Evolutionary conservation across 2,329 filamentous ascomycete genomes (phyloP), one percentile per base, ranked within the genome.

Genomic region (Talaromyces sp.): DNA sequence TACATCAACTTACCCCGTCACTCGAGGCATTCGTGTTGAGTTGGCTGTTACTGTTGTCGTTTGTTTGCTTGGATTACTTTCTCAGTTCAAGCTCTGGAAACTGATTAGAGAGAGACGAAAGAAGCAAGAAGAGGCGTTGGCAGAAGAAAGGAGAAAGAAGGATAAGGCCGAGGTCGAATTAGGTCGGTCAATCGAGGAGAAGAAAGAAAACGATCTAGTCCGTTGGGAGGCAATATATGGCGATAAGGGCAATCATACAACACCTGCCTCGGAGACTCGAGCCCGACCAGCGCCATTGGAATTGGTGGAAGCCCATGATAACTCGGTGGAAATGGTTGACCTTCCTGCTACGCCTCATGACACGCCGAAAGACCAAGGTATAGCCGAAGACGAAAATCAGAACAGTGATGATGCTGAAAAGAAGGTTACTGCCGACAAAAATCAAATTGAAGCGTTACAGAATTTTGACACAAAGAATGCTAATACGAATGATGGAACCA

Each of bases 1-100:
- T 43, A 90, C 90, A 1, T 82, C 84, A 58, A 92, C 91, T 0
- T 98, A 96, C 74, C 94, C 94, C 0, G 80, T 97, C 13, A 97
- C 92, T 0, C 90, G 89, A 70, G 92, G 91, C 2, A 95, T 97
- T 64, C 87, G 88, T 45, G 93, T 95, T 15, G 94, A 98, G 75
- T 86, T 92, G 34, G 93, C 92, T 0, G 86, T 87, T 1, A 90
- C 91, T 27, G 79, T 97, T 61, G 85, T 97, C 31, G 81, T 97
- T 22, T 89, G 86, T 66, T 76, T 92, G 10, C 81, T 91, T 19
- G 93, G 93, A 2, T 81, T 97, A 27, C 84, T 96, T 51, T 96
- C 92, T 0, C 94, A 98, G 75, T 82, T 95, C 70, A 91, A 89
- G 71, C 81, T 97, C 15, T 97, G 93, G 93, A 92, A 88, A 68